Evolutionary conservation across 805 yeast genomes (phyloP), one percentile per base, ranked within the genome.

Genomic region (Yamadazyma akitaensis): DNA sequence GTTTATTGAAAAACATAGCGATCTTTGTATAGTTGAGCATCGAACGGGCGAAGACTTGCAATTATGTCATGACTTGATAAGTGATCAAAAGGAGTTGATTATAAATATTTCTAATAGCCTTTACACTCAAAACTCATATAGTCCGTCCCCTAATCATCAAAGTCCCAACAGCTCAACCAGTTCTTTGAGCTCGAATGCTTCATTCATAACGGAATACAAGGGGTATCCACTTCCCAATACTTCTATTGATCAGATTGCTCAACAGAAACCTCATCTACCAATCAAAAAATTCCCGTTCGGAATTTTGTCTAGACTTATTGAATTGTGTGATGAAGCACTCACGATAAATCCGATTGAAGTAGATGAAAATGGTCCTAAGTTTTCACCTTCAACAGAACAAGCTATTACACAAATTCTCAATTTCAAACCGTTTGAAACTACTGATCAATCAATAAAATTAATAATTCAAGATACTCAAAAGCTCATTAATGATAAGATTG

Each of bases 1-100:
- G 99, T 94, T 96, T 85, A 72, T 94, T 34, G 99, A 92, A 56
- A 77, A 84, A 42, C 99, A 94, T 65, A 84, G 92, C 1, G 94
- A 90, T 58, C 68, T 87, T 40, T 94, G 99, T 57, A 72, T 87
- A 25, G 78, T 88, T 31, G 97, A 91, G 62, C 96, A 90, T 65
- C 78, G 82, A 56, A 79, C 86, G 10, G 90, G 84, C 58, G 90
- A 89, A 54, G 82, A 83, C 30, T 80, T 92, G 9, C 88, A 85
- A 58, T 55, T 74, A 31, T 70, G 82, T 39, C 96, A 92, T 53
- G 98, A 94, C 54, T 72, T 76, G 16, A 69, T 92, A 2, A 66
- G 77, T 2, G 97, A 91, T 44, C 96, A 88, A 46, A 73, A 77
- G 21, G 75, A 73, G 9, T 57, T 79, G 14, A 68, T 89, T 3